Percentiles rank a stretch among this genome's conserved stretches.
Conservation (phyloP, 805 yeast species). For the Zygoascus biomembranicola region DNA sequence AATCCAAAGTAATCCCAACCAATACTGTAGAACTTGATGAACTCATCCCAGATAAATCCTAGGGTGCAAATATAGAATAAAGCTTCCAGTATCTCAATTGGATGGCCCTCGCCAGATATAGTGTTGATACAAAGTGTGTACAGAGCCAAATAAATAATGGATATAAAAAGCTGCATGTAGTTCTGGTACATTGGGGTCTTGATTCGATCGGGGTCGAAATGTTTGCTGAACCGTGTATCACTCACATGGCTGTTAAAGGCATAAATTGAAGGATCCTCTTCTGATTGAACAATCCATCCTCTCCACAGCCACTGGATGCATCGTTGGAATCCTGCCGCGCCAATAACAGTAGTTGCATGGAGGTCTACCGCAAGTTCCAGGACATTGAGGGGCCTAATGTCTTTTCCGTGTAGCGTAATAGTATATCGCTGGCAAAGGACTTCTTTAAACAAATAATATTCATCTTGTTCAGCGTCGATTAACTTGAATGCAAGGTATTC, state of each 20-base stretch:
- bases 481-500: conserved; percentile 62
- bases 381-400: conserved; percentile 60
- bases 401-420: conserved; percentile 54
- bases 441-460: conserved; percentile 48
- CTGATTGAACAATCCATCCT: conserved; percentile 82
- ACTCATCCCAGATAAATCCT: conserved; percentile 61
- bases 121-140: conserved; percentile 56
- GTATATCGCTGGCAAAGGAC: conserved; percentile 71
- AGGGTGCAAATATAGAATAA: conserved; percentile 55
- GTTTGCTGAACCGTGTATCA: conserved; percentile 45
- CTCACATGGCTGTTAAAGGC: conserved; percentile 54
- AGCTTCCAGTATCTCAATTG: conserved; percentile 34
- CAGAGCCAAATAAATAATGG: conserved; percentile 51
- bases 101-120: conserved; percentile 6
- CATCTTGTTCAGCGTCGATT: conserved; percentile 49
- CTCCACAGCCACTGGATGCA: conserved; percentile 89
- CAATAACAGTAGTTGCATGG: conserved; percentile 70
- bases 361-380: conserved; percentile 79
- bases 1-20: conserved; percentile 67
- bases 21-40: conserved; percentile 63
- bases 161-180: conserved; percentile 56
- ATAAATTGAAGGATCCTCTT: conserved; percentile 59
- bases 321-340: conserved; percentile 75
- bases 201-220: conserved; percentile 75
- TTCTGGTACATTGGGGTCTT: conserved; percentile 83